A percentile compares a stretch with the other conserved stretches of the same genome.
phyloP scores from a whole-genome alignment of 2,329 filamentous ascomycete genomes.

The Parascedosporium putredinis region DNA sequence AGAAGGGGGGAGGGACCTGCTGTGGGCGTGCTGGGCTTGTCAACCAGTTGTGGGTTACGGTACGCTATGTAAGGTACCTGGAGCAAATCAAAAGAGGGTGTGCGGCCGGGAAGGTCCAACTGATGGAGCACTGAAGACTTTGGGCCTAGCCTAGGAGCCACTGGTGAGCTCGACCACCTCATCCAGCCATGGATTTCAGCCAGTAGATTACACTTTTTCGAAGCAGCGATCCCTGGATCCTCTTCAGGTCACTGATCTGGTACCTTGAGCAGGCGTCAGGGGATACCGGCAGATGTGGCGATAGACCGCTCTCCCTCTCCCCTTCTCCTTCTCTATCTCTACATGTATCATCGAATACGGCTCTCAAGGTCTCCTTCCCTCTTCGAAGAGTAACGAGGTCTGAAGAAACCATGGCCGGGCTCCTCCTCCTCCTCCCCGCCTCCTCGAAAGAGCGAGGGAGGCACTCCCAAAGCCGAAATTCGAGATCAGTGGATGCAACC shows the following conservation, averaged over 20 bases:
- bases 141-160: not conserved
- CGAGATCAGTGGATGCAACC: too few species aligned
- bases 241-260: not conserved
- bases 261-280: not conserved
- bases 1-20: slow-evolving; percentile 7
- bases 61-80: slow-evolving; percentile 1
- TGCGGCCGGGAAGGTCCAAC: not conserved
- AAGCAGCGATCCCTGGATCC: not conserved
- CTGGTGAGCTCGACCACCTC: not conserved
- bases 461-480: too few species aligned
- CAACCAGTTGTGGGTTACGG: not conserved
- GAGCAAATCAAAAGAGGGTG: slow-evolving; percentile 2
- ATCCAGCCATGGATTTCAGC: not conserved
- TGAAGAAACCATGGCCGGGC: too few species aligned
- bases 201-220: not conserved
- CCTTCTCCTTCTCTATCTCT: too few species aligned
- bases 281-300: not conserved
- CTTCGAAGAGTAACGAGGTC: too few species aligned
- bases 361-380: too few species aligned
- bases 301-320: not conserved
- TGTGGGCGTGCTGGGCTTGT: not conserved
- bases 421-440: too few species aligned
- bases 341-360: too few species aligned
- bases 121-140: not conserved
- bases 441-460: too few species aligned